These are phyloP conservation scores for Ophiocytium majus DNA, from an alignment of 352 stramenopile genomes.

Conservation along the genomic window DNA sequence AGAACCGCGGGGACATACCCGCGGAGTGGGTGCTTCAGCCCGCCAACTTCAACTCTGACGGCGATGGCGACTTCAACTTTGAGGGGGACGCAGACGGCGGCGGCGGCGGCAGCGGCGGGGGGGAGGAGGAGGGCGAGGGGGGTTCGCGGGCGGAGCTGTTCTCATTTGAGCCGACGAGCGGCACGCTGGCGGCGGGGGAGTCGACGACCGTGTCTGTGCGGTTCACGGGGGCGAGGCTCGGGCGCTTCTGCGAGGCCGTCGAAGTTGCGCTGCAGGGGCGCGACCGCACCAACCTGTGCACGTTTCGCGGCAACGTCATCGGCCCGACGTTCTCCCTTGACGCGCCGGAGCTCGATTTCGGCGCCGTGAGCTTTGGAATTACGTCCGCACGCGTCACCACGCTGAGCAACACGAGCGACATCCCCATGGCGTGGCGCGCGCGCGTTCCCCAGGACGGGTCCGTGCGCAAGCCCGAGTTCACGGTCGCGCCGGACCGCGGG, in stretches of 20 bases:
- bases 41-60: constrained; percentile 49
- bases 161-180: constrained; percentile 54
- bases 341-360: constrained; percentile 81
- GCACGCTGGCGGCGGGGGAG: constrained; percentile 53
- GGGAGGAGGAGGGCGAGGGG: no score
- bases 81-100: background rate
- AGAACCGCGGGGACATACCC: constrained; percentile 77
- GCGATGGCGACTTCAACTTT: background rate
- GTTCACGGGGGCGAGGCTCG: constrained; percentile 78
- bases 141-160: constrained; percentile 60
- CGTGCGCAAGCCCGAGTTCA: constrained; percentile 82
- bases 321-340: constrained; percentile 88
- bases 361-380: constrained; percentile 83
- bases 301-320: constrained; percentile 81
- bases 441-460: constrained; percentile 80
- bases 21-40: constrained; percentile 66
- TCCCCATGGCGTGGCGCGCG: constrained; percentile 81
- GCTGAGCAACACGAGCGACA: constrained; percentile 87
- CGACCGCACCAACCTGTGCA: constrained; percentile 71
- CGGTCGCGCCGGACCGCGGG: constrained; percentile 70
- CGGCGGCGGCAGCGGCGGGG: no score
- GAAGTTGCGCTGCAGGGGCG: constrained; percentile 78
- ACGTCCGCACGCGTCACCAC: constrained; percentile 68
- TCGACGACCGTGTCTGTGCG: constrained; percentile 70
- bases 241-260: constrained; percentile 77